These are phyloP conservation scores for Apiospora saccharicola DNA, from an alignment of 2,329 filamentous ascomycete genomes.

Conservation along the genomic window DNA sequence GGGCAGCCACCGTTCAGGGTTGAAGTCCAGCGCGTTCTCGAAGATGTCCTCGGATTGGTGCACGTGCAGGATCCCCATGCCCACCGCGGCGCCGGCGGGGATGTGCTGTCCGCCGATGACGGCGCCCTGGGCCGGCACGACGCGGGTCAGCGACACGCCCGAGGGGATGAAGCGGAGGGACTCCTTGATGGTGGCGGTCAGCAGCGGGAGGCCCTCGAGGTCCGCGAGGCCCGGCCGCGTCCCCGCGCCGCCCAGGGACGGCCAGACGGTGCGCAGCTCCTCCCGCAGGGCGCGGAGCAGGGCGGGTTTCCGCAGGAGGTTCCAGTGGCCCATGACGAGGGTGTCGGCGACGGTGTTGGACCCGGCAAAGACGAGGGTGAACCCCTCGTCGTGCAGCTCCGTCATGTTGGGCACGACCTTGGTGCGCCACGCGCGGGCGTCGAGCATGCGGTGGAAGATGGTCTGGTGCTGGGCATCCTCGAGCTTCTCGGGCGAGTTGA, in stretches of 20 bases:
- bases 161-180: constrained; percentile 22
- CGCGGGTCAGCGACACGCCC: constrained; percentile 20
- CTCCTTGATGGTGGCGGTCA: constrained; percentile 24
- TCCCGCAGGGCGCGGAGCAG: background rate
- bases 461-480: constrained; percentile 30
- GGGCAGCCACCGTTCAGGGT: constrained; percentile 23
- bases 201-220: constrained; percentile 20
- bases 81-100: constrained; percentile 24
- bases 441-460: constrained; percentile 30
- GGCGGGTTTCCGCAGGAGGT: background rate
- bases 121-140: constrained; percentile 14
- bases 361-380: constrained; percentile 9
- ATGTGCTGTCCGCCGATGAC: constrained; percentile 5
- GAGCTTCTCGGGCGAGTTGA: constrained; percentile 25
- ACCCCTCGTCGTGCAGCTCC: constrained; percentile 26
- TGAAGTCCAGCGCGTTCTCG: constrained; percentile 9
- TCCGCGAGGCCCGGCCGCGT: constrained; percentile 7
- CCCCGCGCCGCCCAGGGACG: background rate
- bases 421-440: constrained; percentile 33
- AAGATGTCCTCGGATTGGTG: constrained; percentile 21
- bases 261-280: constrained; percentile 12
- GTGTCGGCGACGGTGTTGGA: constrained; percentile 18
- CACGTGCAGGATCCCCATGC: constrained; percentile 22
- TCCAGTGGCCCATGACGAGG: background rate
- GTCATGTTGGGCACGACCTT: constrained; percentile 32